These are phyloP conservation scores for Durio zibethinus DNA, from an alignment of 345 rosid genomes.

Conservation along the genomic window DNA sequence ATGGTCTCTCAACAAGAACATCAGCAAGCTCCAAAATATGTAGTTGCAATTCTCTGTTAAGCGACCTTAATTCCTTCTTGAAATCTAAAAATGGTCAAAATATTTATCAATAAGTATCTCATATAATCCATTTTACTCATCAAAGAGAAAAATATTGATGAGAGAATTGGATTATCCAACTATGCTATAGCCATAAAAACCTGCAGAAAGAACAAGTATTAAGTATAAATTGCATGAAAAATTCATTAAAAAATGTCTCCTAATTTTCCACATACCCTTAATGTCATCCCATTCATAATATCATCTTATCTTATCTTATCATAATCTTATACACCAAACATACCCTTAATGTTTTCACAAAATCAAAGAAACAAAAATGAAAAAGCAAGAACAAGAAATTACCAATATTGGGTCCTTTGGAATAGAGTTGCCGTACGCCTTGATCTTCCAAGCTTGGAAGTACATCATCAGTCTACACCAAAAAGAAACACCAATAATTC, in stretches of 20 bases:
- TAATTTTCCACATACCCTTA: background rate
- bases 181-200: background rate
- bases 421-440: slow-evolving; percentile 76
- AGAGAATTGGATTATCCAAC: background rate
- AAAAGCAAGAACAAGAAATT: slow-evolving; percentile 6
- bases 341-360: background rate
- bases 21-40: slow-evolving; percentile 92
- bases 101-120: background rate
- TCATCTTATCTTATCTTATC: no score
- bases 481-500: background rate
- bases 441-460: slow-evolving; percentile 92
- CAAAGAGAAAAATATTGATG: background rate
- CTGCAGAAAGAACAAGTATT: background rate
- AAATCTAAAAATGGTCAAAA: slow-evolving; percentile 45
- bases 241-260: background rate
- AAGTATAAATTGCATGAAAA: no score
- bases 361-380: background rate
- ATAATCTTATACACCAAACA: no score
- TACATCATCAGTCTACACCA: slow-evolving; percentile 66
- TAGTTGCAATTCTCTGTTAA: slow-evolving; percentile 84
- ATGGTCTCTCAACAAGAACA: slow-evolving; percentile 92
- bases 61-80: slow-evolving; percentile 70
- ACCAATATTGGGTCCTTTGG: slow-evolving; percentile 71
- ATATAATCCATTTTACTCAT: background rate
- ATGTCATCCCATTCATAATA: no score